These are phyloP conservation scores for Nothophoma quercina DNA, from an alignment of 2,329 filamentous ascomycete genomes.

Conservation along the genomic window DNA sequence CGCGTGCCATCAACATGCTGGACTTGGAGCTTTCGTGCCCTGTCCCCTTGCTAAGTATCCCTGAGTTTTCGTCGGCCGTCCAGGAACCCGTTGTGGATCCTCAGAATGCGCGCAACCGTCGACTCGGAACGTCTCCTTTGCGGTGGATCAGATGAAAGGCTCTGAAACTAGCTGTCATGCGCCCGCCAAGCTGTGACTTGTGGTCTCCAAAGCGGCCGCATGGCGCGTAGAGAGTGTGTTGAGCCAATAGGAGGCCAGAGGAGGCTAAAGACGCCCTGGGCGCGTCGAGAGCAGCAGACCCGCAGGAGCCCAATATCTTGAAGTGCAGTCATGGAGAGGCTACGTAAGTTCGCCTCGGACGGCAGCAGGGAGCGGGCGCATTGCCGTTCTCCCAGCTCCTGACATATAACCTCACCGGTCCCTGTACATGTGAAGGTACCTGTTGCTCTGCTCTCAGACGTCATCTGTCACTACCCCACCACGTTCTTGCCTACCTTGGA, in stretches of 20 bases:
- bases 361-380: conserved; percentile 17
- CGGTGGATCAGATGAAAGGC: conserved; percentile 1
- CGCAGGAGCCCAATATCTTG: conserved; percentile 18
- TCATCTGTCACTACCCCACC: conserved; percentile 23
- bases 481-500: conserved; percentile 8
- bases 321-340: conserved; percentile 23
- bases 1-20: no score
- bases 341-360: conserved; percentile 30
- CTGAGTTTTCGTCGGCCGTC: not conserved
- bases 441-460: conserved; percentile 12
- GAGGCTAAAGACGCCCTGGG: conserved; percentile 14
- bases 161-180: conserved; percentile 29
- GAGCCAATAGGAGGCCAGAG: conserved; percentile 35
- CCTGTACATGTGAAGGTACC: conserved; percentile 11
- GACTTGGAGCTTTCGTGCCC: not conserved
- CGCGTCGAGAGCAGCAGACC: conserved; percentile 24
- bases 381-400: conserved; percentile 14
- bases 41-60: not conserved
- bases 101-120: conserved; percentile 4
- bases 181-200: conserved; percentile 45
- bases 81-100: conserved; percentile 15
- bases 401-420: conserved; percentile 18
- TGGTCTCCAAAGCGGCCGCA: conserved; percentile 38
- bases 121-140: conserved; percentile 19
- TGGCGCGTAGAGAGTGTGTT: conserved; percentile 36